A percentile compares a stretch with the other conserved stretches of the same genome.
phyloP scores from a whole-genome alignment of 768 basidiomycete species.

The Trametes villosa region DNA sequence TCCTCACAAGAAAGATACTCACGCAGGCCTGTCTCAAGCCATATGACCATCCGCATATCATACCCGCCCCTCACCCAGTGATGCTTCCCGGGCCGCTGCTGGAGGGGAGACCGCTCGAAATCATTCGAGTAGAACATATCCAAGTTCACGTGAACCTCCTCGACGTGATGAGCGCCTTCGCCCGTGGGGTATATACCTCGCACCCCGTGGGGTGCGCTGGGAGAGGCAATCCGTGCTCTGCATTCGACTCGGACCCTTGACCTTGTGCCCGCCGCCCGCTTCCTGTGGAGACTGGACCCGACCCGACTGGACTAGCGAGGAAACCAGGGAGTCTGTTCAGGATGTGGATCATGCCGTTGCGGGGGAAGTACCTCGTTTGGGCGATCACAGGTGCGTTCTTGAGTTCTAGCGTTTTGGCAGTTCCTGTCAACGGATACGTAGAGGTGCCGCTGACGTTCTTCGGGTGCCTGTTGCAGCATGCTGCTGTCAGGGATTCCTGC shows the following conservation, averaged over 20 bases:
- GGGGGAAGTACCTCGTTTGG: slow-evolving; percentile 44
- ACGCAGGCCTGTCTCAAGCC: not conserved
- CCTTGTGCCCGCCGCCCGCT: no score
- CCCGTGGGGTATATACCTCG: slow-evolving; percentile 14
- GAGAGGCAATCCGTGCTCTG: no score
- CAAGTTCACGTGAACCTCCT: slow-evolving; percentile 18
- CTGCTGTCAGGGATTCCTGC: slow-evolving; percentile 46
- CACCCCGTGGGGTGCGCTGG: not conserved
- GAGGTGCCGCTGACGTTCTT: not conserved
- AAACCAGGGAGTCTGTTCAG: slow-evolving; percentile 6
- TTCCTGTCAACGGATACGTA: not conserved
- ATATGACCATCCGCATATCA: slow-evolving; percentile 10
- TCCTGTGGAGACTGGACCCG: no score
- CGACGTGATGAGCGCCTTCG: slow-evolving; percentile 17
- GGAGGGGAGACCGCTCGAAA: not conserved
- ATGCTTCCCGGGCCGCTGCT: slow-evolving; percentile 12
- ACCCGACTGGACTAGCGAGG: no score
- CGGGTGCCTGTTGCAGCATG: slow-evolving; percentile 34
- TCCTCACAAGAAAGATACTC: no score
- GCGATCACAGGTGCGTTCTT: slow-evolving; percentile 44
- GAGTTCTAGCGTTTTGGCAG: slow-evolving; percentile 2
- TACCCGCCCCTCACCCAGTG: not conserved
- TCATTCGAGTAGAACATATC: slow-evolving; percentile 7
- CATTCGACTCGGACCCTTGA: no score
- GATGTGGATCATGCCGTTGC: slow-evolving; percentile 43